Base-by-base conservation (phyloP, 2,329 filamentous ascomycete genomes). In the Neurospora crassa region DNA sequence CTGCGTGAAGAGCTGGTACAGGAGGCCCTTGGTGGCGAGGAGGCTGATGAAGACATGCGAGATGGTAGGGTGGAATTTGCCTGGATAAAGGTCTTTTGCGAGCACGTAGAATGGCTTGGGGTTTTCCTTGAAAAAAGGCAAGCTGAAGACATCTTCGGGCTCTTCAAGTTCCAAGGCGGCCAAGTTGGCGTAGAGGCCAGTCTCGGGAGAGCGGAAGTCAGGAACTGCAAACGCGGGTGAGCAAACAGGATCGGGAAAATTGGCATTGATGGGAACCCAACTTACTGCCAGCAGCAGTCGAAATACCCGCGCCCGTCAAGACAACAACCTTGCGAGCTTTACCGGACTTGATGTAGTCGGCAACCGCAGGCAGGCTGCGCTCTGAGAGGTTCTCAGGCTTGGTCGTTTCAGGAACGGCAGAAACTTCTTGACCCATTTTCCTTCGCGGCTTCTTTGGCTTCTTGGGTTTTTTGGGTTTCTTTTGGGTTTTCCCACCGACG, bases 71-170 rank as follows among this genome's bases (percentile, higher is more conserved):
- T 90, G 86, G 82, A 92, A 97, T 77, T 91, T 91, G 20, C 94
- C 95, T 0, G 96, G 96, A 78, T 97, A 97, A 4, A 99, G 86
- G 81, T 98, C 96, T 76, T 91, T 92, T 16, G 95, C 95, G 43
- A 99, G 87, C 1, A 92, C 89, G 81, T 98, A 99, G 83, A 99
- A 99, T 0, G 96, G 94, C 41, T 90, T 85, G 0, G 96, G 96
- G 74, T 97, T 91, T 63, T 90, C 78, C 73, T 91, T 87, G 83
- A 99, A 99, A 84, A 92, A 99, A 72, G 85, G 85, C 74, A 99
- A 95, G 78, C 97, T 94, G 81, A 99, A 98, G 67, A 98, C 93
- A 42, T 93, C 94, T 82, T 98, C 94, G 29, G 95, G 91, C 77
- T 95, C 91, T 0, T 94, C 94, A 0, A 99, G 87, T 72, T 97